Evolutionary conservation across 23 red algal species (phyloP).

Genomic region (Agarophyton chilense): DNA sequence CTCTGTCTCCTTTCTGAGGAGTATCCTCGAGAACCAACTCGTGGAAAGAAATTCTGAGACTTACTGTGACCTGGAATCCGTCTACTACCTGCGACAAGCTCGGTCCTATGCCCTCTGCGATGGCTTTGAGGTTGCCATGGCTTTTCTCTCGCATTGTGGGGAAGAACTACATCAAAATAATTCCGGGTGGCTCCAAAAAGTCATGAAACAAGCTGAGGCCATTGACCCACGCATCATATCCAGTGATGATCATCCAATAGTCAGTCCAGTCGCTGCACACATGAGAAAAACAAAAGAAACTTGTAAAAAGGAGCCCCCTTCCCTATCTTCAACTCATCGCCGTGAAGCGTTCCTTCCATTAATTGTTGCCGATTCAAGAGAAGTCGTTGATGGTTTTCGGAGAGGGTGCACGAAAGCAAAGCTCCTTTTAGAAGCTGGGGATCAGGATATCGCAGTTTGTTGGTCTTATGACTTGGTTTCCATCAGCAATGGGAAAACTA

Average conservation of each 20-base stretch:
- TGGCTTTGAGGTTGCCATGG: slow-evolving; percentile 26
- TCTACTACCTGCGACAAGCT: slow-evolving; percentile 34
- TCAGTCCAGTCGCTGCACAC: not conserved
- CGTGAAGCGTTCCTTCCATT: slow-evolving; percentile 7
- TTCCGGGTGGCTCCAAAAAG: not conserved
- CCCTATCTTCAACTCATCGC: slow-evolving; percentile 24
- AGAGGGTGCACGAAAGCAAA: slow-evolving; percentile 10
- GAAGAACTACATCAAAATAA: not conserved
- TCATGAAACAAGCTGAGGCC: slow-evolving; percentile 4
- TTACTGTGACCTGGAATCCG: not conserved
- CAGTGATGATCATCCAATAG: slow-evolving; percentile 7
- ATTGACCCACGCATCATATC: not conserved
- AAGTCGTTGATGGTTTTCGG: slow-evolving; percentile 30
- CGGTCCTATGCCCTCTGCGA: slow-evolving; percentile 53
- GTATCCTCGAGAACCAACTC: not conserved
- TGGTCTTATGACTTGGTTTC: not conserved
- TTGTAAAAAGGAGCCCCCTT: slow-evolving; percentile 24
- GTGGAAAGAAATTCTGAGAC: not conserved
- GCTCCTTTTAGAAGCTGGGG: slow-evolving; percentile 37
- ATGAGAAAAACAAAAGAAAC: not conserved
- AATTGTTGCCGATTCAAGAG: slow-evolving; percentile 33
- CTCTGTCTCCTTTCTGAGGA: not conserved
- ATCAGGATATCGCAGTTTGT: slow-evolving; percentile 37
- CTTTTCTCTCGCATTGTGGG: slow-evolving; percentile 5
- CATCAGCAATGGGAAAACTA: not conserved